A percentile compares a stretch with the other conserved stretches of the same genome.
Evolutionary conservation across 2,329 filamentous ascomycete genomes (phyloP).

Genomic region (Zymoseptoria brevis): DNA sequence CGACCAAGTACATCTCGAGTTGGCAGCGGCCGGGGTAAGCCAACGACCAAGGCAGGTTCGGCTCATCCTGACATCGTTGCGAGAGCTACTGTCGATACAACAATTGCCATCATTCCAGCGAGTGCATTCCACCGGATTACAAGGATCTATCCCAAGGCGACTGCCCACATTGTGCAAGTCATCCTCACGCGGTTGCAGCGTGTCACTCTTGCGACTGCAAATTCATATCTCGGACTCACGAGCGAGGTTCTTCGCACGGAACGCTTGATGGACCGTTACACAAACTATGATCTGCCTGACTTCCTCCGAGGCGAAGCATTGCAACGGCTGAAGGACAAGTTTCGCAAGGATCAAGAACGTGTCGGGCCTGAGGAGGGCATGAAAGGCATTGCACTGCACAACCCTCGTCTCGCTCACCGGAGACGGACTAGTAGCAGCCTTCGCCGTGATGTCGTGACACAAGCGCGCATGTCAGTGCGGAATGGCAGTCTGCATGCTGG

Average conservation of each 20-base stretch:
- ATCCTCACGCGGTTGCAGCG: conserved; percentile 90
- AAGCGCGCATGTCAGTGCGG: conserved; percentile 48
- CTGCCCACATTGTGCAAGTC: conserved; percentile 94
- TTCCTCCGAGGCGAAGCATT: conserved; percentile 77
- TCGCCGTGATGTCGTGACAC: conserved; percentile 69
- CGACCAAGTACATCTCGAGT: conserved; percentile 20
- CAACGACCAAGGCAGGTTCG: conserved; percentile 51
- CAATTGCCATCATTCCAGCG: conserved; percentile 94
- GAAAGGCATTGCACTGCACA: conserved; percentile 94
- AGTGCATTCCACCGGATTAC: conserved; percentile 91
- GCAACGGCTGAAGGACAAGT: conserved; percentile 84
- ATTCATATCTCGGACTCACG: conserved; percentile 86
- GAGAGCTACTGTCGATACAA: conserved; percentile 91
- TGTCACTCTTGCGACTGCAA: conserved; percentile 88
- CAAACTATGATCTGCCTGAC: conserved; percentile 83
- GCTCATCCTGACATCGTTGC: conserved; percentile 95
- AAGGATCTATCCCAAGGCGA: conserved; percentile 89
- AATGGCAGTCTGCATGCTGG: conserved; percentile 15
- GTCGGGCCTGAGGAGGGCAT: conserved; percentile 70
- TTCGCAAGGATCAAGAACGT: conserved; percentile 66
- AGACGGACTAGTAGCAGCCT: conserved; percentile 62
- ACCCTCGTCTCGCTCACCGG: conserved; percentile 57
- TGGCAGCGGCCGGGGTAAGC: conserved; percentile 12
- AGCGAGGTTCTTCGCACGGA: conserved; percentile 89
- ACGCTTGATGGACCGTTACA: conserved; percentile 87